phyloP scores from a whole-genome alignment of 805 yeast genomes.

The Candida succiphila region DNA sequence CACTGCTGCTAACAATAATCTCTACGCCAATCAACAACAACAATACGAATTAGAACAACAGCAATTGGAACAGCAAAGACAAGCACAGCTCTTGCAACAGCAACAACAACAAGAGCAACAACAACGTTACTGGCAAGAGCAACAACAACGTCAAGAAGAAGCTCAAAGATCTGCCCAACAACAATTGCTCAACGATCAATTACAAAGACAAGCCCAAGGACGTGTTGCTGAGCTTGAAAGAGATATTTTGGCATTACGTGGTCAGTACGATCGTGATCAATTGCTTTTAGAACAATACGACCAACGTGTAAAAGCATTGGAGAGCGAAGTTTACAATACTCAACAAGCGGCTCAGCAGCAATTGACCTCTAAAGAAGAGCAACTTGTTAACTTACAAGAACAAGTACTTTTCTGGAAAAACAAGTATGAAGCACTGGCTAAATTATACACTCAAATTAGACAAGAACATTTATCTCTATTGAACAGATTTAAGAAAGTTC shows the following conservation, averaged over 20 bases:
- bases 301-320: slow-evolving; percentile 71
- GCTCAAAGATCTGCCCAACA: slow-evolving; percentile 66
- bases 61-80: slow-evolving; percentile 50
- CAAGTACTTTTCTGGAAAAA: slow-evolving; percentile 72
- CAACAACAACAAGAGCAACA: slow-evolving; percentile 61
- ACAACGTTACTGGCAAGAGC: slow-evolving; percentile 66
- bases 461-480: slow-evolving; percentile 81
- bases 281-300: slow-evolving; percentile 80
- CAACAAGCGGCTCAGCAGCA: slow-evolving; percentile 63
- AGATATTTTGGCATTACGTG: slow-evolving; percentile 62
- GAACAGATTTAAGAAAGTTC: slow-evolving; percentile 68
- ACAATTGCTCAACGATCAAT: slow-evolving; percentile 55
- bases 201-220: slow-evolving; percentile 67
- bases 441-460: slow-evolving; percentile 80
- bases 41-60: slow-evolving; percentile 51
- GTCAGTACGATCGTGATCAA: slow-evolving; percentile 83
- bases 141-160: slow-evolving; percentile 59
- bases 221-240: slow-evolving; percentile 74
- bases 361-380: slow-evolving; percentile 67
- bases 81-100: slow-evolving; percentile 54
- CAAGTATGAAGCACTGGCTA: slow-evolving; percentile 84
- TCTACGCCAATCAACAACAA: slow-evolving; percentile 34
- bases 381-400: slow-evolving; percentile 55
- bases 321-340: slow-evolving; percentile 54
- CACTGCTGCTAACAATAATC: slow-evolving; percentile 34